phyloP scores from a whole-genome alignment of 345 rosid genomes.

The Eutrema japonicum region DNA sequence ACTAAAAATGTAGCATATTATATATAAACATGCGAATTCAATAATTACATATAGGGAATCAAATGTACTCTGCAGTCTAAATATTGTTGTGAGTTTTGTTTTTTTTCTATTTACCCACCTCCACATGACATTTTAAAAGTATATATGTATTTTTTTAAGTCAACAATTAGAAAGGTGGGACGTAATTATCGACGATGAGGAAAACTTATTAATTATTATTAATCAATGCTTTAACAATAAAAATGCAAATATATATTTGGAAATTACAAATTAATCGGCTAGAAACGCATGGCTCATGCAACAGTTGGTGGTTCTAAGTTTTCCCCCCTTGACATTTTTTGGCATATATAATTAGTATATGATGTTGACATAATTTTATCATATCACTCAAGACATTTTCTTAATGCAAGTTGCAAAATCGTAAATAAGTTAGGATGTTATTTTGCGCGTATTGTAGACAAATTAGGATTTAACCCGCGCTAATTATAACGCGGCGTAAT shows the following conservation, averaged over 20 bases:
- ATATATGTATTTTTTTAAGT: neutral
- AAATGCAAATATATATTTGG: neutral
- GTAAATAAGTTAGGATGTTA: no score
- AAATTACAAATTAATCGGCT: neutral
- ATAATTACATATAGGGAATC: neutral
- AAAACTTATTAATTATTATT: neutral
- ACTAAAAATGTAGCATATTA: neutral
- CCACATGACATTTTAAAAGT: neutral
- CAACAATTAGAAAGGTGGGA: conserved; percentile 12
- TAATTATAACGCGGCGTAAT: no score
- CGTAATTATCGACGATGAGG: conserved; percentile 1
- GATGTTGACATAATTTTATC: neutral
- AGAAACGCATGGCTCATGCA: conserved; percentile 32
- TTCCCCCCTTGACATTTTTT: neutral
- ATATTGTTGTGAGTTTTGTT: conserved; percentile 4
- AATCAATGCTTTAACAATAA: neutral
- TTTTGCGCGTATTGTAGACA: no score
- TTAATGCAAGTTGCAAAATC: no score
- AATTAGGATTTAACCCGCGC: no score
- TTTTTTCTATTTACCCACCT: conserved; percentile 6
- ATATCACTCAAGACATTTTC: neutral
- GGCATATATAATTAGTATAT: neutral
- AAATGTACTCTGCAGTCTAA: neutral
- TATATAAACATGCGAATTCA: neutral
- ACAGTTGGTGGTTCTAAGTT: conserved; percentile 24